Percentiles rank a stretch among this genome's conserved stretches.
Conservation (phyloP, 2,329 filamentous ascomycete species). For the Aspergillus niger region DNA sequence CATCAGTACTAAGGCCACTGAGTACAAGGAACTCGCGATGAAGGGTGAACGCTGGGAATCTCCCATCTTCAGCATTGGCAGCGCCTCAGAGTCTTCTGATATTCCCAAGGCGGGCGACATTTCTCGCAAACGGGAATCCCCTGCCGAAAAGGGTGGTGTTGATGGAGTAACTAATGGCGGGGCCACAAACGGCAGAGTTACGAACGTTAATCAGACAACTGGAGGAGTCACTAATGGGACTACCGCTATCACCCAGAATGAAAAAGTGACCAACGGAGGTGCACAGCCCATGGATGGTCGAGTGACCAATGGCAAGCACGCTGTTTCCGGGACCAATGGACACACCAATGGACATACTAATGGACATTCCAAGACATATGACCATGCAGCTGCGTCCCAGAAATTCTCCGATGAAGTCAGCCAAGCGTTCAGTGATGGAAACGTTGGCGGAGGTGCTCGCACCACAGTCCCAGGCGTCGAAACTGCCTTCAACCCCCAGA, state of each 20-base stretch:
- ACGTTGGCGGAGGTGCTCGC: slow-evolving; percentile 4
- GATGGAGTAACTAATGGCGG: neutral
- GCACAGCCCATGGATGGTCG: slow-evolving; percentile 3
- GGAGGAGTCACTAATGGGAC: slow-evolving; percentile 11
- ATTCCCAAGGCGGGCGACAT: slow-evolving; percentile 63
- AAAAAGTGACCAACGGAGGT: slow-evolving; percentile 19
- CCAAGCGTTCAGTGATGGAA: slow-evolving; percentile 30
- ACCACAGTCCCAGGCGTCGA: slow-evolving; percentile 18
- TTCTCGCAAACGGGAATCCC: slow-evolving; percentile 61
- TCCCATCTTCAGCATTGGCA: slow-evolving; percentile 86
- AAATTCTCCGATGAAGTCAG: slow-evolving; percentile 38
- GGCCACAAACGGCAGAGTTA: neutral
- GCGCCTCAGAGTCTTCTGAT: slow-evolving; percentile 69
- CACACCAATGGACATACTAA: neutral
- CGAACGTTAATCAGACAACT: slow-evolving; percentile 18
- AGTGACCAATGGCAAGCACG: slow-evolving; percentile 4
- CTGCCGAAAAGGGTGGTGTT: slow-evolving; percentile 25
- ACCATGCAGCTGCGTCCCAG: slow-evolving; percentile 26
- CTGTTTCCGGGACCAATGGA: slow-evolving; percentile 9
- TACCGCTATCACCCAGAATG: slow-evolving; percentile 16
- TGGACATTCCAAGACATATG: slow-evolving; percentile 9
- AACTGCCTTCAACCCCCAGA: slow-evolving; percentile 28
- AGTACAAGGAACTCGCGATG: slow-evolving; percentile 82
- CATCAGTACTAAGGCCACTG: slow-evolving; percentile 89
- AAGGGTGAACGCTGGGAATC: slow-evolving; percentile 96